Percentiles rank a stretch among this genome's conserved stretches.
Evolutionary conservation across 306 rosid species (phyloP).

Genomic region (Vigna unguiculata): DNA sequence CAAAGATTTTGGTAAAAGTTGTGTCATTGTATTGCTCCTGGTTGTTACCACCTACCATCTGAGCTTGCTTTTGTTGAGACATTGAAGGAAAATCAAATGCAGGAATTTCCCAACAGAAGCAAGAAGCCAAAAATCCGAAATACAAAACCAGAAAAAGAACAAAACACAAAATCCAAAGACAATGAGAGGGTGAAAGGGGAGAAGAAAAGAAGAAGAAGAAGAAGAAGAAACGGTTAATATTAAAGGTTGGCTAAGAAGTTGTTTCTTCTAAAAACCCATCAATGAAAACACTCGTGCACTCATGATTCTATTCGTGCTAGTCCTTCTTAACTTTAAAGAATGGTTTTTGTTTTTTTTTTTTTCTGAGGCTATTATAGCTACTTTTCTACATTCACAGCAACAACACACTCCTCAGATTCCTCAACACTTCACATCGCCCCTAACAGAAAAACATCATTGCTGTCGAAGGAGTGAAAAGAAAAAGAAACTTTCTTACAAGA

Average conservation of each 20-base stretch:
- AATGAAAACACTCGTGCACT: slow-evolving; percentile 68
- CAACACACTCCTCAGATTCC: slow-evolving; percentile 50
- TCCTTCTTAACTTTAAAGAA: slow-evolving; percentile 42
- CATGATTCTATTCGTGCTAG: slow-evolving; percentile 50
- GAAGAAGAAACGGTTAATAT: slow-evolving; percentile 30
- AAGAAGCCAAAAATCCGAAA: slow-evolving; percentile 39
- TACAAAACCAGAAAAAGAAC: slow-evolving; percentile 23
- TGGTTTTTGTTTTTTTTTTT: background rate
- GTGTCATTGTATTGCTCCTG: slow-evolving; percentile 77
- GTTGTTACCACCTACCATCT: slow-evolving; percentile 64
- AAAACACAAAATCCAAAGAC: slow-evolving; percentile 44
- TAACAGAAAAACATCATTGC: slow-evolving; percentile 45
- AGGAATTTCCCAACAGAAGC: slow-evolving; percentile 22
- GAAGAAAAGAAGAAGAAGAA: background rate
- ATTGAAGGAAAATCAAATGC: slow-evolving; percentile 40
- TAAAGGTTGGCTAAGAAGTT: slow-evolving; percentile 48
- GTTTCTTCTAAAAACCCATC: slow-evolving; percentile 56
- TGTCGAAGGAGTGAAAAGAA: slow-evolving; percentile 42
- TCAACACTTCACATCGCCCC: slow-evolving; percentile 32
- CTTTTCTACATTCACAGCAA: slow-evolving; percentile 46
- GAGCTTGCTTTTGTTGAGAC: slow-evolving; percentile 84
- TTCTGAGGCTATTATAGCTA: slow-evolving; percentile 27
- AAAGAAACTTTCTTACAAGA: slow-evolving; percentile 37
- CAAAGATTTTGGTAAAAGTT: slow-evolving; percentile 88
- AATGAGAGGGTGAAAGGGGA: slow-evolving; percentile 28